phyloP scores from a whole-genome alignment of 495 filamentous ascomycete genomes.

The Oidiodendron maius region DNA sequence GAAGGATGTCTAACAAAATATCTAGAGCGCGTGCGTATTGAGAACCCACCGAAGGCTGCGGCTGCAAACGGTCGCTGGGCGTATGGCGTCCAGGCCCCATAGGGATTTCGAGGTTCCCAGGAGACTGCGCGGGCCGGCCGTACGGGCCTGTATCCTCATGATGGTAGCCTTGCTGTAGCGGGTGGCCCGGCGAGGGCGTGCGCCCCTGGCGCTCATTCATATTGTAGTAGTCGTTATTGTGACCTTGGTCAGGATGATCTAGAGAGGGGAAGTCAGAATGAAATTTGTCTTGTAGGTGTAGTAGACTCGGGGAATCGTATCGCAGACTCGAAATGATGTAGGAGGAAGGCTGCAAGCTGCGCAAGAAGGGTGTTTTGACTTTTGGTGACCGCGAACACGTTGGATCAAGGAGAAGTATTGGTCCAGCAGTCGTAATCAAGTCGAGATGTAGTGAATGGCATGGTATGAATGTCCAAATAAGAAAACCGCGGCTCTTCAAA shows the following conservation, averaged over 20 bases:
- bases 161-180: slow-evolving; percentile 58
- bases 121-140: slow-evolving; percentile 15
- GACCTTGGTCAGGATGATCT: slow-evolving; percentile 21
- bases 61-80: slow-evolving; percentile 58
- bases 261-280: slow-evolving; percentile 6
- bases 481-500: too few relatives aligned
- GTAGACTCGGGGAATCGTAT: not conserved
- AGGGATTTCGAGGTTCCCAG: slow-evolving; percentile 60
- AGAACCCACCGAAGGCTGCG: slow-evolving; percentile 64
- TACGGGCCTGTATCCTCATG: slow-evolving; percentile 52
- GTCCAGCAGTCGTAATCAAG: too few relatives aligned
- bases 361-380: too few relatives aligned
- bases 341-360: too few relatives aligned
- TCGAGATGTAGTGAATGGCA: too few relatives aligned
- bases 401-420: too few relatives aligned
- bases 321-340: slow-evolving; percentile 9
- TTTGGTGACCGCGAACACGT: too few relatives aligned
- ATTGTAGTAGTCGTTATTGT: slow-evolving; percentile 54
- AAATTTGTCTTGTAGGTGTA: slow-evolving; percentile 2
- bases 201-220: slow-evolving; percentile 51
- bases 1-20: not conserved
- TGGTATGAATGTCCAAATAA: too few relatives aligned
- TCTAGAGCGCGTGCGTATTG: not conserved
- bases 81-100: slow-evolving; percentile 44
- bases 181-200: slow-evolving; percentile 52